Conservation (phyloP, 23 red algal genomes). For the Chondrus crispus region DNA sequence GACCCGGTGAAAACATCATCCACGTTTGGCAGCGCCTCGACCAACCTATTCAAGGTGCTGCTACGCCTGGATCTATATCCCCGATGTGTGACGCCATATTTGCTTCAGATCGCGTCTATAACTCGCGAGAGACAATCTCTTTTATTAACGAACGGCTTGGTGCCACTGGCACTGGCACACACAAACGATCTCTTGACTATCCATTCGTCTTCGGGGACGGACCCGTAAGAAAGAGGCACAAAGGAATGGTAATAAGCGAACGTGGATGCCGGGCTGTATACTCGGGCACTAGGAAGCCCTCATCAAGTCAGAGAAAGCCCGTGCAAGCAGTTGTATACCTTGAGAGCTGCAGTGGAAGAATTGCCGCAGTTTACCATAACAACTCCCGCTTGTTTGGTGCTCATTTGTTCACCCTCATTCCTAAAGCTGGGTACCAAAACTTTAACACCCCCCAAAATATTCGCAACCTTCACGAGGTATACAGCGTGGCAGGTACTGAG, state of each 20-base stretch:
- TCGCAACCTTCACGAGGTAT: background rate
- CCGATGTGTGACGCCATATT: background rate
- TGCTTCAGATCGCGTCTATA: background rate
- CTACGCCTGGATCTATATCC: background rate
- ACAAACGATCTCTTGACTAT: background rate
- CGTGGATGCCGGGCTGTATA: background rate
- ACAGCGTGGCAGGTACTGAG: background rate
- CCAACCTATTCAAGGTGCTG: background rate
- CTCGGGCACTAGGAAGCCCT: background rate
- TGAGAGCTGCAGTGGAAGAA: slow-evolving; percentile 21
- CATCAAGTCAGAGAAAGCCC: background rate
- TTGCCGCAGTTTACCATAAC: slow-evolving; percentile 23
- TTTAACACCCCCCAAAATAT: background rate
- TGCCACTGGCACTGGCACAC: background rate
- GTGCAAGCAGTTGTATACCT: slow-evolving; percentile 5
- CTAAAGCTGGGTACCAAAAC: background rate
- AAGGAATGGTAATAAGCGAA: slow-evolving; percentile 1
- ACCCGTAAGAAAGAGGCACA: background rate
- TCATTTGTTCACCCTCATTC: background rate
- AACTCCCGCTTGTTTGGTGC: slow-evolving; percentile 3
- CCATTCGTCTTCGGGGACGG: background rate
- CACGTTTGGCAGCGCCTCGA: background rate
- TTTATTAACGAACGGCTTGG: background rate
- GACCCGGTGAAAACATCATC: background rate
- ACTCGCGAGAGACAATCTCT: background rate